Evolutionary conservation across 305 asterid species (phyloP).

Genomic region (Plantago coronopus): DNA sequence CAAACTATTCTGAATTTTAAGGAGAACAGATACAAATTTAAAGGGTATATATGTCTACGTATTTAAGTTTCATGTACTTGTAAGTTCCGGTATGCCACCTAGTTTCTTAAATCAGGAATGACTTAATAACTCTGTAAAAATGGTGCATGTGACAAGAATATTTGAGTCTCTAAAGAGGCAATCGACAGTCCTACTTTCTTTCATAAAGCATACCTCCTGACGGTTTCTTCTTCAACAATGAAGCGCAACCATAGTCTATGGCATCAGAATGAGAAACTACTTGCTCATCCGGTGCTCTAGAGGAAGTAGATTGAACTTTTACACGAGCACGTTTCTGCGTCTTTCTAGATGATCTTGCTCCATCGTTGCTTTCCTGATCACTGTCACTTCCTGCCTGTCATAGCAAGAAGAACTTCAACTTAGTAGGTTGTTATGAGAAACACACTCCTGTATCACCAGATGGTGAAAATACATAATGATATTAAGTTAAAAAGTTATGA

Average conservation of each 20-base stretch:
- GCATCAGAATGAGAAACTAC: conserved; percentile 45
- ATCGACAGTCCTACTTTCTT: conserved; percentile 18
- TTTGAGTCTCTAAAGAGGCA: conserved; percentile 7
- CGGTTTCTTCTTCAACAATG: conserved; percentile 73
- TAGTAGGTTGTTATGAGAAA: conserved; percentile 16
- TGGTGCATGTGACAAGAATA: conserved; percentile 21
- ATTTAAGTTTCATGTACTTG: conserved; percentile 5
- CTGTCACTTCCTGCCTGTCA: conserved; percentile 82
- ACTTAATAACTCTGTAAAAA: conserved; percentile 17
- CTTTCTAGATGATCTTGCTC: conserved; percentile 69
- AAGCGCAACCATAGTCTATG: conserved; percentile 46
- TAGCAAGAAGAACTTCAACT: conserved; percentile 24
- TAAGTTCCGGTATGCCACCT: conserved; percentile 14
- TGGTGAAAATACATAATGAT: conserved; percentile 18
- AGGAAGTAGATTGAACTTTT: conserved; percentile 51
- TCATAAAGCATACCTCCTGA: conserved; percentile 66
- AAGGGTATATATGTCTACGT: not conserved
- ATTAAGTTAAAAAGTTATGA: too few species aligned
- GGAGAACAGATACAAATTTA: not conserved
- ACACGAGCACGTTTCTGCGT: conserved; percentile 75
- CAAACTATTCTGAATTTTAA: conserved; percentile 1
- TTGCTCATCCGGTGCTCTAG: conserved; percentile 47
- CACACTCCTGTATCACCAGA: conserved; percentile 12
- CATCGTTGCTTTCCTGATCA: conserved; percentile 85
- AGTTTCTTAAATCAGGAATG: conserved; percentile 14